Evolutionary conservation across 306 rosid genomes (phyloP), one percentile per base, ranked within the genome.

Genomic region (Citrullus mucosospermus): DNA sequence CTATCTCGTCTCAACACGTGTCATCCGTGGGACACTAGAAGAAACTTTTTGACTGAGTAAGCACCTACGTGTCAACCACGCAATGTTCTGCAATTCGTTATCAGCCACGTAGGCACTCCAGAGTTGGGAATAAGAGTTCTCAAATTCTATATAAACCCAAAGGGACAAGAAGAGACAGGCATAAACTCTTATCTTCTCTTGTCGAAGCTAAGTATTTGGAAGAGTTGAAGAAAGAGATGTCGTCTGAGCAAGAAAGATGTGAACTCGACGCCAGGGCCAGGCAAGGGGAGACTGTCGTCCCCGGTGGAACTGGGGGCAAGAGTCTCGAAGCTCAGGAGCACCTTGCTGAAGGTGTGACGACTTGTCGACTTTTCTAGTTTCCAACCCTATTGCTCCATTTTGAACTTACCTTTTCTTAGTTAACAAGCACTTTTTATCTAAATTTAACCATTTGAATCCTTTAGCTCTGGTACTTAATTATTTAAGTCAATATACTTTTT

Each of bases 221-320:
- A 43, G 16, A 18, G 73, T 4, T 3, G 3, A 32, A 8, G n/a
- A 67, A 25, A 81, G 16, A 66, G 79, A 91, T 93, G 96, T 84
- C 96, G 50, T 86, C 91, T 9, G 39, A 60, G 15, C 86, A 91
- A 80, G 61, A 72, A 55, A 87, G 88, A 4, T 51, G 66, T 55
- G 90, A 90, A 39, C 90, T 93, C 38, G 93, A 91, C 48, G 83
- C 81, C 44, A 87, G 39, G 80, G 96, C 92, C 30, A 89, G 77
- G 79, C 88, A 81, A 4, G 98, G 96, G 32, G 90, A 93, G 82
- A 90, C 90, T 0, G 91, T 93, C 6, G 83, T 91, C 22, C 92
- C 96, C 20, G 90, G 91, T 20, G 98, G 98, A 53, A 93, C 93
- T 16, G 97, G 92, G 28, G 97, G 96, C 32, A 88, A 93, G 78